Conservation (phyloP, 768 basidiomycete genomes). For the Lyophyllum atratum region DNA sequence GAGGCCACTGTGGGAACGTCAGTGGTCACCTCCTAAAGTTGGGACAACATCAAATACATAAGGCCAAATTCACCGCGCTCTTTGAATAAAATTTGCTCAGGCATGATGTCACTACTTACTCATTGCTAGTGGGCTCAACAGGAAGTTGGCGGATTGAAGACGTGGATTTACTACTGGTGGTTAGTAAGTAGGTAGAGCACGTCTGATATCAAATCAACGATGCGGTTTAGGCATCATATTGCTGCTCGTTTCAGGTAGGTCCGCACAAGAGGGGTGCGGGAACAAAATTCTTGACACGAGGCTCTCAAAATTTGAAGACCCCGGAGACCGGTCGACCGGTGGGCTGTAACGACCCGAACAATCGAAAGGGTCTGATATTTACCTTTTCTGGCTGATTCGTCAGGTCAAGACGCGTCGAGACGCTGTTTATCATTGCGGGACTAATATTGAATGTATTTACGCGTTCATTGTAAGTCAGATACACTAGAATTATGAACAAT, state of each 20-base stretch:
- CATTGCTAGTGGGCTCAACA: too few species aligned
- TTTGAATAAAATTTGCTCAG: too few species aligned
- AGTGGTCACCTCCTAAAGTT: not conserved
- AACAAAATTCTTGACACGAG: not conserved
- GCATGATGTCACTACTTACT: too few species aligned
- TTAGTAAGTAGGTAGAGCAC: too few species aligned
- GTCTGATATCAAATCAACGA: too few species aligned
- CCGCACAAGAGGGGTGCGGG: not conserved
- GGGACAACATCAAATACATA: not conserved
- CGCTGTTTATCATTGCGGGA: not conserved
- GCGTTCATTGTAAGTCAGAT: not conserved
- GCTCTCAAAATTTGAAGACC: not conserved
- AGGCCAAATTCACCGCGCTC: too few species aligned
- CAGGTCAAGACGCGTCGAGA: not conserved
- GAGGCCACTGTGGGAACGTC: not conserved
- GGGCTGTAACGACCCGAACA: not conserved
- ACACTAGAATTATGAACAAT: not conserved
- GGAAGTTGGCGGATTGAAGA: too few species aligned
- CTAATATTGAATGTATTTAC: not conserved
- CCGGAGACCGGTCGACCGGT: not conserved
- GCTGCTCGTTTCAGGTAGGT: too few species aligned
- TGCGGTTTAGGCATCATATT: too few species aligned
- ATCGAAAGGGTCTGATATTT: not conserved
- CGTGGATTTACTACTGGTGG: too few species aligned
- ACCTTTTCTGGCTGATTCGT: not conserved